These are phyloP conservation scores for Lentinula guzmanii DNA, from an alignment of 768 basidiomycete genomes.

Conservation along the genomic window DNA sequence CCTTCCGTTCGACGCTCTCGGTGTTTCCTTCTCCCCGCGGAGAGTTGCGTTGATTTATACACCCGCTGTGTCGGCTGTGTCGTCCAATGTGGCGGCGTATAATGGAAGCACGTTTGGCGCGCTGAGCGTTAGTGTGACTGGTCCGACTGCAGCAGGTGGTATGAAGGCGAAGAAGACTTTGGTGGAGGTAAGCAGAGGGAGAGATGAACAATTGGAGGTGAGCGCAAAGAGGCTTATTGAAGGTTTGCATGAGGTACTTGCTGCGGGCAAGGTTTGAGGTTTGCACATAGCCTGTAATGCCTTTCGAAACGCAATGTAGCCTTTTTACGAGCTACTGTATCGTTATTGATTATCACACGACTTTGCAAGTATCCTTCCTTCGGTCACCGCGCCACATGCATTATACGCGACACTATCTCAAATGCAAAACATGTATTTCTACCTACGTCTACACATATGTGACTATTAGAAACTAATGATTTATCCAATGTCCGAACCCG, in stretches of 20 bases:
- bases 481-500: neutral
- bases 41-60: conserved; percentile 32
- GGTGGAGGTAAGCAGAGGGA: conserved; percentile 41
- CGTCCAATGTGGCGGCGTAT: conserved; percentile 2
- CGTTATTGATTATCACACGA: too few species aligned
- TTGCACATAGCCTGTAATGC: neutral
- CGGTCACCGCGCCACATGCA: too few species aligned
- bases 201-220: conserved; percentile 52
- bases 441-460: too few species aligned
- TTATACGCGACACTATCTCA: neutral
- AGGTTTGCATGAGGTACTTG: conserved; percentile 40
- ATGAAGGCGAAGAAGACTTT: conserved; percentile 42
- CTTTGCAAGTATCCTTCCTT: neutral
- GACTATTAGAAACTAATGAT: neutral
- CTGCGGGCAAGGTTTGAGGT: neutral
- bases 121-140: conserved; percentile 1
- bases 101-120: conserved; percentile 5
- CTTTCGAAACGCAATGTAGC: neutral
- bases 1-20: conserved; percentile 30
- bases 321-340: too few species aligned
- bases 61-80: neutral
- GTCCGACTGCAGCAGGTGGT: conserved; percentile 1
- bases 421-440: neutral
- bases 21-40: conserved; percentile 36
- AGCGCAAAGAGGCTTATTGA: conserved; percentile 46